These are phyloP conservation scores for Oryza coarctata DNA, from an alignment of 176 grass and related monocot species.

Conservation along the genomic window DNA sequence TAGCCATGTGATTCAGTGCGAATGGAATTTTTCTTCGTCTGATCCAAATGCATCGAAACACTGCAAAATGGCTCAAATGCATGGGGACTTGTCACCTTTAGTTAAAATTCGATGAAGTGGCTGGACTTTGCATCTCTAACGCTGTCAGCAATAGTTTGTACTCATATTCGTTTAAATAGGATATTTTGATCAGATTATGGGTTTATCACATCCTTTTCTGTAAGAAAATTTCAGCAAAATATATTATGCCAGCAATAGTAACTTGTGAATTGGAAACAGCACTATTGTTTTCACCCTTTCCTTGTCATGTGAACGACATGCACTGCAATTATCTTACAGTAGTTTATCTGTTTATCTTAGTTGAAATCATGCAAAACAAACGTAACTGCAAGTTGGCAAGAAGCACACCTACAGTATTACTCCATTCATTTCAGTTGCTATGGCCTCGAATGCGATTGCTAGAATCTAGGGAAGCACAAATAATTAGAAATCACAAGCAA, in stretches of 20 bases:
- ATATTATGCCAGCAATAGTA: background rate
- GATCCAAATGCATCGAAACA: background rate
- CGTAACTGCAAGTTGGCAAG: slow-evolving; percentile 32
- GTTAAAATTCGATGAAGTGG: background rate
- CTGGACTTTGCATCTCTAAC: slow-evolving; percentile 21
- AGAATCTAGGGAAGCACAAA: background rate
- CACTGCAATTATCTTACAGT: background rate
- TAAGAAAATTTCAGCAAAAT: background rate
- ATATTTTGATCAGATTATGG: background rate
- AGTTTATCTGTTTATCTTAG: slow-evolving; percentile 22
- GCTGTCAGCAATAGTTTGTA: background rate
- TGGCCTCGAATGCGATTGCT: background rate
- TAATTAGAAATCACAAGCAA: background rate
- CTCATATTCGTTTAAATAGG: background rate
- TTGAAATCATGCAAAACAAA: slow-evolving; percentile 20
- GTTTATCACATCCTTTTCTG: background rate
- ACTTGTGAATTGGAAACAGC: background rate
- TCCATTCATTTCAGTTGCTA: background rate
- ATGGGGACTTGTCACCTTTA: background rate
- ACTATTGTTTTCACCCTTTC: background rate
- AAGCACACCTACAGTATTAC: background rate
- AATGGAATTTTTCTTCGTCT: slow-evolving; percentile 2
- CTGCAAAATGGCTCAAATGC: background rate
- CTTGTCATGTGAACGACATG: background rate
- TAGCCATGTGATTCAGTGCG: slow-evolving; percentile 22